Evolutionary conservation across 257 asterid genomes (phyloP), one percentile per base, ranked within the genome.

Genomic region (Solanum chiquidenum): DNA sequence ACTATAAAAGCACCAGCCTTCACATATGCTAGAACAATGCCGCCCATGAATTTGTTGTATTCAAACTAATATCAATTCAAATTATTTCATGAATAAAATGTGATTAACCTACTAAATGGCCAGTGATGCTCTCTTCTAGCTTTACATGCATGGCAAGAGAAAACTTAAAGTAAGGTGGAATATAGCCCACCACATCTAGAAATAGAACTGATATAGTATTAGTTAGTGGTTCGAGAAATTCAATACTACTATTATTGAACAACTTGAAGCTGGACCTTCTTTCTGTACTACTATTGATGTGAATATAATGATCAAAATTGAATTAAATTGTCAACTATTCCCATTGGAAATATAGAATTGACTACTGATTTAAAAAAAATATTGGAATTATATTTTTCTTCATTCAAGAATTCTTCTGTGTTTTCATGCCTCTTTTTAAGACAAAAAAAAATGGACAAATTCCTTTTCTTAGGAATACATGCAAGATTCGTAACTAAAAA

Each of bases 241-340:
- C 31, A 62, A 62, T n/a, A 62, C 12, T 25, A 23, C 13, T 23
- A 64, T n/a, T n/a, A 3, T 64, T 6, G 72, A 64, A 64, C 16
- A 64, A 0, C 16, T n/a, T n/a, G 33, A 0, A 10, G 72, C 0
- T 4, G 7, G 0, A 0, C 2, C 13, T 60, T 60, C 69, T 62
- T 62, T 62, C 0, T 9, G 12, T 12, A 62, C 71, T 23, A 62
- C 25, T 62, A 62, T 0, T 62, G 8, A 64, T 25, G 29, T 11
- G 73, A 64, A 64, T n/a, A 64, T 64, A 64, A 64, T 25, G 9
- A 6, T 0, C 73, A 25, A 64, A 64, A 64, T 25, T 13, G 18
- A 9, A 64, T 64, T 64, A 25, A 62, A 25, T 64, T 64, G 73
- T 64, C 34, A 25, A 11, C 16, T 5, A 2, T 12, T 1, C 9